phyloP scores from a whole-genome alignment of 192 early-diverging fungal genomes.

The Dimargaris cristalligena region DNA sequence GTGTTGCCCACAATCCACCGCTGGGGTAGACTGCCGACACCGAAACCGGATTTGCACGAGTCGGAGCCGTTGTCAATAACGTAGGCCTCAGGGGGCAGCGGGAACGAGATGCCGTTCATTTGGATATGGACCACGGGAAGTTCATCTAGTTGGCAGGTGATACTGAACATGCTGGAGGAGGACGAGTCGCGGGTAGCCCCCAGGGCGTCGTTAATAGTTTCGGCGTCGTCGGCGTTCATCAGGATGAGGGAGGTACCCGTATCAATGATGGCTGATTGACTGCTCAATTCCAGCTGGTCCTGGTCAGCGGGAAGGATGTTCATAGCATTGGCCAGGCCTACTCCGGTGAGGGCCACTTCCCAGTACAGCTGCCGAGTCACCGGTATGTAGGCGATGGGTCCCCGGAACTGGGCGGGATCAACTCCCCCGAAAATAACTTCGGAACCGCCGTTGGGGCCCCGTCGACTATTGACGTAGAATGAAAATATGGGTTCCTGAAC shows the following conservation, averaged over 20 bases:
- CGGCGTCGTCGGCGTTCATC: slow-evolving; percentile 20
- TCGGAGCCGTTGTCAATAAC: slow-evolving; percentile 20
- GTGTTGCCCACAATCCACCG: slow-evolving; percentile 33
- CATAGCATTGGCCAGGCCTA: slow-evolving; percentile 12
- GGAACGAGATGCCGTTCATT: slow-evolving; percentile 21
- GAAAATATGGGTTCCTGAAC: slow-evolving; percentile 24
- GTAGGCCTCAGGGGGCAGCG: slow-evolving; percentile 22
- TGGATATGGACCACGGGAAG: slow-evolving; percentile 23
- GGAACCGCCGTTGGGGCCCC: slow-evolving; percentile 16
- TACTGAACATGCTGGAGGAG: slow-evolving; percentile 22
- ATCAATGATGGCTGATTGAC: slow-evolving; percentile 35
- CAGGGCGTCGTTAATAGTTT: slow-evolving; percentile 22
- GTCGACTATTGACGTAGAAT: slow-evolving; percentile 15
- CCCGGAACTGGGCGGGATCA: slow-evolving; percentile 22
- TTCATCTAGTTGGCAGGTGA: slow-evolving; percentile 20
- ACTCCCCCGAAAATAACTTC: slow-evolving; percentile 22
- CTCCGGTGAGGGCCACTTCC: slow-evolving; percentile 28
- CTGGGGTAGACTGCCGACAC: slow-evolving; percentile 36
- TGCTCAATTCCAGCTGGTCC: slow-evolving; percentile 15
- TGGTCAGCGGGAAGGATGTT: neutral
- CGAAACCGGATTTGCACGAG: slow-evolving; percentile 33
- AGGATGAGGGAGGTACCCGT: slow-evolving; percentile 41
- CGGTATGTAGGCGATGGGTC: slow-evolving; percentile 25
- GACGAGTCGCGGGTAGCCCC: slow-evolving; percentile 22
- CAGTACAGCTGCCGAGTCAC: slow-evolving; percentile 34